Evolutionary conservation across 208 protist species (phyloP), one percentile per base, ranked within the genome.

Genomic region (Leishmania lainsoni): DNA sequence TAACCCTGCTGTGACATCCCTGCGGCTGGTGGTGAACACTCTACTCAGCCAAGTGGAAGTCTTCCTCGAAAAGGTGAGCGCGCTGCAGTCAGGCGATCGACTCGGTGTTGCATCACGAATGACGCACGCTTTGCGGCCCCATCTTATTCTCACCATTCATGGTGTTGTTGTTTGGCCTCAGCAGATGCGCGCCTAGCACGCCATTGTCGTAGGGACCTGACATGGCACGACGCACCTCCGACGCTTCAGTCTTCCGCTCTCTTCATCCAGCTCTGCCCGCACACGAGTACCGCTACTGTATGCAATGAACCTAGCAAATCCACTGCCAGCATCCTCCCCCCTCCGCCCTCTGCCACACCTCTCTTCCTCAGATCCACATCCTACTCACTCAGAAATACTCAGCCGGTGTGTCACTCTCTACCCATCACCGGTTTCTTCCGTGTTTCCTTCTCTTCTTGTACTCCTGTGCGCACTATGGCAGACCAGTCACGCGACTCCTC

Each of bases 401-500:
- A 29, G 20, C 26, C 68, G 26, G 68, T 73, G 68, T 20, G 68
- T 54, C 68, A 73, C 45, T 32, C 68, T 26, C 51, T 73, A 20
- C 68, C 12, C 20, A 45, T 52, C 68, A 49, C 45, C 68, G 26
- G 68, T 32, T 73, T 52, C 3, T 52, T 26, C 45, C 16, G 49
- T 32, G 35, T 29, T 63, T 65, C 32, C 10, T 77, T 63, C 70
- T 65, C 69, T 65, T 8, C 22, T 14, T 58, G 71, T 75, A n/a
- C 42, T 59, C 29, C 71, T 59, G 16, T 26, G 48, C 12, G 71
- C 51, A 45, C n/a, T 51, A 84, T 84, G 81, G 35, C 76, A 20
- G 80, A 84, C 2, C 74, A 74, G 65, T 79, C 80, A 32, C 74
- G 75, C 39, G 80, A 84, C 80, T 58, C 80, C 51, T 83, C 75